These are phyloP conservation scores for Fusarium sp. DNA, from an alignment of 2,329 filamentous ascomycete species.

Conservation along the genomic window DNA sequence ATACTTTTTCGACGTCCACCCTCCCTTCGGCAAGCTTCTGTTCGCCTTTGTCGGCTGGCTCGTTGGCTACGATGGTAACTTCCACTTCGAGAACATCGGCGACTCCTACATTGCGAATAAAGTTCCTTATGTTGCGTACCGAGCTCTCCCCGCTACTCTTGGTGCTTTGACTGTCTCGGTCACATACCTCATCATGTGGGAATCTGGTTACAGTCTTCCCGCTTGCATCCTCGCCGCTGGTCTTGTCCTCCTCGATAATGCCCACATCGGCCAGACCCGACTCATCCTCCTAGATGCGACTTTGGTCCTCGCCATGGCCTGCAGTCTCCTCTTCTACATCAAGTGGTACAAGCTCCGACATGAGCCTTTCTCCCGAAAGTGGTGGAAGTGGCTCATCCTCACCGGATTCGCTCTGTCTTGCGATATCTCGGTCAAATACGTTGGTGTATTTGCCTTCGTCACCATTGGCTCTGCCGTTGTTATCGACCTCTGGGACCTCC, in stretches of 20 bases:
- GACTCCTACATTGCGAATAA: constrained; percentile 98
- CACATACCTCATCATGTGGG: constrained; percentile 98
- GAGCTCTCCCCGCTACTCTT: constrained; percentile 88
- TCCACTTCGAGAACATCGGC: constrained; percentile 98
- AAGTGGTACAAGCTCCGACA: constrained; percentile 98
- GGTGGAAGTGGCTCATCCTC: constrained; percentile 99
- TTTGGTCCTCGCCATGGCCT: constrained; percentile 93
- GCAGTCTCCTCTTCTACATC: constrained; percentile 92
- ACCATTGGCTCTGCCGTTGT: constrained; percentile 93
- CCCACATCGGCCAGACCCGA: constrained; percentile 94
- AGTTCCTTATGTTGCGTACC: constrained; percentile 95
- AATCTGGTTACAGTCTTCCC: constrained; percentile 95
- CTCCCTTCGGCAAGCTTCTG: constrained; percentile 96
- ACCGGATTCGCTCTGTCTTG: constrained; percentile 95
- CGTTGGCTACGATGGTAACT: constrained; percentile 94
- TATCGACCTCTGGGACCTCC: constrained; percentile 93
- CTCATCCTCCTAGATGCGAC: constrained; percentile 95
- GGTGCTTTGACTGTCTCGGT: constrained; percentile 94
- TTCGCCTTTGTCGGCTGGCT: constrained; percentile 98
- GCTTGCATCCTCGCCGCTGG: constrained; percentile 87
- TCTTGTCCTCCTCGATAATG: constrained; percentile 93
- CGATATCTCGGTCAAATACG: constrained; percentile 98
- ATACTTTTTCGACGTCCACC: constrained; percentile 99
- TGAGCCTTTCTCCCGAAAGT: constrained; percentile 88
- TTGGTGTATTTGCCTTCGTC: constrained; percentile 95